Percentiles rank a stretch among this genome's conserved stretches.
Conservation (phyloP, 208 protist genomes). For the Crithidia bombi region DNA sequence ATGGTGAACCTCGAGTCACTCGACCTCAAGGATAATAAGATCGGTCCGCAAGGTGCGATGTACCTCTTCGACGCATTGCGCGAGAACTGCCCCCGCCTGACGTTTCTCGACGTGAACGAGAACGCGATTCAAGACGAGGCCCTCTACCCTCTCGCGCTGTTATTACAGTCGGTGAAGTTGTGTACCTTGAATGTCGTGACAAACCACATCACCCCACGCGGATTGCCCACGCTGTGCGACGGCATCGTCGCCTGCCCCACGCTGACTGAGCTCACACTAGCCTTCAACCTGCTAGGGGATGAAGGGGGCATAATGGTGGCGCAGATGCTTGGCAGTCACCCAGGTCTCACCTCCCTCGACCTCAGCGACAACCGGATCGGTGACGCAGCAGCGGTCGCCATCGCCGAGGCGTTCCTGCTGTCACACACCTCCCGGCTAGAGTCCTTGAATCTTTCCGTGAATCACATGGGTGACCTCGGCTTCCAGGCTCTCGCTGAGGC, state of each 20-base stretch:
- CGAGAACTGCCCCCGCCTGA: conserved; percentile 58
- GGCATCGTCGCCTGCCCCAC: conserved; percentile 57
- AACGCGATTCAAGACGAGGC: conserved; percentile 84
- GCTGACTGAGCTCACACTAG: conserved; percentile 66
- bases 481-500: conserved; percentile 76
- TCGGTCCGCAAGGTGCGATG: conserved; percentile 63
- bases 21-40: conserved; percentile 86
- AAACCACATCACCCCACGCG: conserved; percentile 80
- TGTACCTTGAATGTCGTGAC: conserved; percentile 70
- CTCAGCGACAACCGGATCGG: conserved; percentile 86
- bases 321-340: conserved; percentile 54
- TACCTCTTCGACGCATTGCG: conserved; percentile 68
- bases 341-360: conserved; percentile 60
- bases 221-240: conserved; percentile 77
- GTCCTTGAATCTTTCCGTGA: conserved; percentile 79
- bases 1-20: conserved; percentile 71
- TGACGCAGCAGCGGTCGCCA: conserved; percentile 63
- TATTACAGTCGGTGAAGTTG: conserved; percentile 57
- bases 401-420: conserved; percentile 69
- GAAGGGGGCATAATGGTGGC: conserved; percentile 60
- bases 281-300: conserved; percentile 82
- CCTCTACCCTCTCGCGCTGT: conserved; percentile 56
- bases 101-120: conserved; percentile 85
- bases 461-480: conserved; percentile 76
- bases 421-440: conserved; percentile 48